These are phyloP conservation scores for Fallopia convolvulus DNA, from an alignment of 148 eudicot species.

Conservation along the genomic window DNA sequence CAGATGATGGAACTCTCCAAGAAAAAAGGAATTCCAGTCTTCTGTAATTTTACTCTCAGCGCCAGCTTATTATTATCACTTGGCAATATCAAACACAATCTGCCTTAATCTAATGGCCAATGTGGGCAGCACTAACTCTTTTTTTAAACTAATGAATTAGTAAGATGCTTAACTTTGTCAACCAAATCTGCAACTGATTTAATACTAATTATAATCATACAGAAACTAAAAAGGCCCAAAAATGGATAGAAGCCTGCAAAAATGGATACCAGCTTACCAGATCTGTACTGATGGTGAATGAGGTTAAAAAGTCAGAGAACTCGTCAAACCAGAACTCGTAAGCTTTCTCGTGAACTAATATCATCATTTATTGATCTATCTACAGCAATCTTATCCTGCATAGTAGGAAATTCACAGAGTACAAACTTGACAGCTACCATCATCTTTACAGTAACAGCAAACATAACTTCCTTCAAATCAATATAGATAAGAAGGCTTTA, in stretches of 20 bases:
- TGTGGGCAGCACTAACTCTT: neutral
- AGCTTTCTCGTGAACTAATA: neutral
- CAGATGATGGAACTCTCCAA: neutral
- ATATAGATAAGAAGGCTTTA: neutral
- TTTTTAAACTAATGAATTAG: neutral
- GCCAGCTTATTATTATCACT: neutral
- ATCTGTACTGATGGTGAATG: neutral
- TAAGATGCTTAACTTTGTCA: neutral
- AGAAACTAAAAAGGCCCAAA: neutral
- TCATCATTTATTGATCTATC: neutral
- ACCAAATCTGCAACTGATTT: conserved; percentile 6
- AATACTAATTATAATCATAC: neutral
- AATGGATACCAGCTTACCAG: conserved; percentile 4
- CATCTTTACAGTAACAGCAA: neutral
- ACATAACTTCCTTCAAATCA: neutral
- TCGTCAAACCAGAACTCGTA: neutral
- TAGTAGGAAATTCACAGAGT: neutral
- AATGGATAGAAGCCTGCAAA: conserved; percentile 1
- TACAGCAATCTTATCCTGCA: neutral
- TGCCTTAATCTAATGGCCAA: neutral
- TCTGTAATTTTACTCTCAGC: neutral
- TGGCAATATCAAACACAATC: conserved; percentile 3
- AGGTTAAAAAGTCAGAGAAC: neutral
- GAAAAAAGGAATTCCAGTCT: neutral
- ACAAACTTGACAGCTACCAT: neutral